Base-by-base conservation (phyloP, 2,329 filamentous ascomycete species). In the Pleoardoris graminearum region DNA sequence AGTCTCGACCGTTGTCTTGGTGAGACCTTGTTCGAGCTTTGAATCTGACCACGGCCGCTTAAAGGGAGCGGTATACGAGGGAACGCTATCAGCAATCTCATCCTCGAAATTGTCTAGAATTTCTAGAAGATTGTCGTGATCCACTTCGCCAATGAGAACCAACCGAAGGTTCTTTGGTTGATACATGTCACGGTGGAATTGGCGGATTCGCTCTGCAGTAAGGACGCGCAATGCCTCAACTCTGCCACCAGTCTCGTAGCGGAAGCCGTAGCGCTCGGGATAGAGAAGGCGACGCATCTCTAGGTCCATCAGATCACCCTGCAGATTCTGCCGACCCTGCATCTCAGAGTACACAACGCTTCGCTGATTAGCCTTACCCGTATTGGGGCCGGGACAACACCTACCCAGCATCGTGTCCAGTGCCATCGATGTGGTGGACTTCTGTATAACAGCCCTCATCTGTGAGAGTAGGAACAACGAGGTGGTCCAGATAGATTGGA, bases 191-290 rank as follows among this genome's bases (percentile, higher is more conserved):
- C 86, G 86, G 73, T 99, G 94, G 66, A 97, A 99, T 53, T 87
- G 85, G n/a, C 94, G 87, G 60, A 99, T 99, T 33, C 91, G 86
- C 47, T 97, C 89, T 1, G 91, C 86, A 0, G 91, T 94, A 41
- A 99, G 78, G 3, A 91, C 85, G 36, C 94, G 86, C 44, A 99
- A 80, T 29, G 91, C 88, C 64, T 96, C 90, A 78, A 95, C 95
- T 87, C 97, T 91, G 12, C 94, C 94, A 11, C 94, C 94, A n/a
- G 94, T 99, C 75, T 99, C 94, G 63, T 97, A 97, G 53, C 93
- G 87, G 70, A 97, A 99, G 2, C 94, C 94, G 50, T 95, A 85
- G 41, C 90, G 88, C 71, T 94, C 85, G 0, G 92, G 92, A 64
- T 97, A 99, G 30, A 96, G 79, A 38, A 94, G 78, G 2, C 90